Base-by-base conservation (phyloP, 345 rosid species). In the Cardamine resedifolia region DNA sequence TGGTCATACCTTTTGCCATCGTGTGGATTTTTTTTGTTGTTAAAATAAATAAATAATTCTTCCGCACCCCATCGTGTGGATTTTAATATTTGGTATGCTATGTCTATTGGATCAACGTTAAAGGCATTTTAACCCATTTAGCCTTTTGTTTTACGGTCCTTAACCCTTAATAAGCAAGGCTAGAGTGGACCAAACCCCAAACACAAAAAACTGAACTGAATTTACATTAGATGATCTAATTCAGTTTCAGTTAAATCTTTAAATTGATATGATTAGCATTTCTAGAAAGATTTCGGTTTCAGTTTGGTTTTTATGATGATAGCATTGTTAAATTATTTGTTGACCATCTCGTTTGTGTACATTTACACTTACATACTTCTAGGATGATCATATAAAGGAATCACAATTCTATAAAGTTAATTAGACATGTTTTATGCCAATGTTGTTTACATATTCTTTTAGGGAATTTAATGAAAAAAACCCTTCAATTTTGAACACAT, bases 21-120 rank as follows among this genome's bases (percentile, higher is more conserved):
- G 33, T 57, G 56, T 45, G 26, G 26, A 45, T 45, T n/a, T n/a
- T n/a, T n/a, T n/a, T n/a, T n/a, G n/a, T n/a, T n/a, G n/a, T n/a
- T n/a, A n/a, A n/a, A n/a, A n/a, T n/a, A n/a, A n/a, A n/a, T n/a
- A n/a, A n/a, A n/a, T n/a, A n/a, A n/a, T n/a, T n/a, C n/a, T n/a
- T n/a, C n/a, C n/a, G n/a, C n/a, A n/a, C n/a, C n/a, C 65, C 26
- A 49, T 58, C 56, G 33, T 57, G 56, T 45, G 26, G 26, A 45
- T 45, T n/a, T n/a, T n/a, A n/a, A n/a, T 34, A 65, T 20, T 39
- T 20, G 58, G 31, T 65, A n/a, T 33, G 70, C 10, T 31, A 48
- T 26, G 7, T 20, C 15, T 23, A n/a, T 4, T 43, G n/a, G 24
- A n/a, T n/a, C n/a, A n/a, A n/a, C n/a, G n/a, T n/a, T n/a, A n/a